Percentiles rank a stretch among this genome's conserved stretches.
These are phyloP conservation scores for Clavispora asparagi DNA, from an alignment of 805 yeast genomes.

Conservation along the genomic window DNA sequence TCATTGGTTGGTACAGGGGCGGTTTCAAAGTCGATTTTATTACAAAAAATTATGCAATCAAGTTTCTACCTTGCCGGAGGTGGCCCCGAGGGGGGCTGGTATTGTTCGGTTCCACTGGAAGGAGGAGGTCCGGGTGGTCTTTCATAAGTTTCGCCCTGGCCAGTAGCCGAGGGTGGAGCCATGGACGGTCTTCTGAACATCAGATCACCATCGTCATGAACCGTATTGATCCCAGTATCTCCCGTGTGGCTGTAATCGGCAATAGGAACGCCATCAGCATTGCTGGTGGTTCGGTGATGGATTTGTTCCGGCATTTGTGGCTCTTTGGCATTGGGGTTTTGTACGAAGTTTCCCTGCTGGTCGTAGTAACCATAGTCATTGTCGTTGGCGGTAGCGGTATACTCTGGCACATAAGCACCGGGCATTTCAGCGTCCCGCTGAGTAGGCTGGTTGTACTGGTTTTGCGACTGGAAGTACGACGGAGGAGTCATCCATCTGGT, in stretches of 20 bases:
- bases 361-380: conserved; percentile 79
- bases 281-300: conserved; percentile 11
- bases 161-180: neutral
- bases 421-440: conserved; percentile 38
- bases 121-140: conserved; percentile 4
- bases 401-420: conserved; percentile 56
- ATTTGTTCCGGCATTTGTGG: conserved; percentile 11
- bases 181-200: neutral
- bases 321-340: conserved; percentile 15
- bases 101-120: neutral
- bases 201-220: neutral
- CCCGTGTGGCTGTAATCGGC: neutral
- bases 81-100: neutral
- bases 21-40: neutral
- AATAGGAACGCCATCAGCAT: conserved; percentile 9
- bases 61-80: neutral
- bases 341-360: conserved; percentile 41
- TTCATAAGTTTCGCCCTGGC: neutral
- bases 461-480: conserved; percentile 61
- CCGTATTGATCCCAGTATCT: neutral
- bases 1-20: neutral
- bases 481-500: conserved; percentile 90
- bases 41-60: neutral
- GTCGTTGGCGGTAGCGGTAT: conserved; percentile 61
- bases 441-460: conserved; percentile 43